Percentiles rank a stretch among this genome's conserved stretches.
Evolutionary conservation across 2,329 filamentous ascomycete species (phyloP).

Genomic region (Lachnellula subtilissima): DNA sequence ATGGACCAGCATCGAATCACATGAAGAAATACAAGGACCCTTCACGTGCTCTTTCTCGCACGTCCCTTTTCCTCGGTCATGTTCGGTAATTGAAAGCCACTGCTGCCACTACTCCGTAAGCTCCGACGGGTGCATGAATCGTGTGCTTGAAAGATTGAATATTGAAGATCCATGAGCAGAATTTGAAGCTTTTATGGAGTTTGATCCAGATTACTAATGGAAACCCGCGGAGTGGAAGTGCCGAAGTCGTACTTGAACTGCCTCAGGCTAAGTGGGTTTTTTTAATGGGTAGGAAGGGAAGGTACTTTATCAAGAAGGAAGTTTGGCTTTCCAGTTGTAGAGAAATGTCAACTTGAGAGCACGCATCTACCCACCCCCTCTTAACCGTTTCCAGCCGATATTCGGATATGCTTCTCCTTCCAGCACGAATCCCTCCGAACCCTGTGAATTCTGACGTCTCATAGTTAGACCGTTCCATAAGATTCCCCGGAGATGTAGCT

Average conservation of each 20-base stretch:
- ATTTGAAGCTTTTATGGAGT: not conserved
- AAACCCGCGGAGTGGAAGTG: too few species aligned
- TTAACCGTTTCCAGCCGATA: conserved; percentile 2
- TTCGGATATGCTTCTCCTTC: not conserved
- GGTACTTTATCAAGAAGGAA: too few species aligned
- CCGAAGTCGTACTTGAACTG: too few species aligned
- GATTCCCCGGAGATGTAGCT: not conserved
- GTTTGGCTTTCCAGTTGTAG: too few species aligned
- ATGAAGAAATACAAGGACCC: too few species aligned
- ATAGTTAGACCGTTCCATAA: not conserved
- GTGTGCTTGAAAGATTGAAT: not conserved
- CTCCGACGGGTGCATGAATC: not conserved
- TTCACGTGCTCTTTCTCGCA: not conserved
- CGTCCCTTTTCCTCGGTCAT: not conserved
- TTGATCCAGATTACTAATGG: too few species aligned
- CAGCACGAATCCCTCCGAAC: not conserved
- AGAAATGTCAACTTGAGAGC: not conserved
- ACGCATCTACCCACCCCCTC: not conserved
- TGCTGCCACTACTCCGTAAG: not conserved
- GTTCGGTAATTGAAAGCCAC: not conserved
- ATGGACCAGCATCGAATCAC: too few species aligned
- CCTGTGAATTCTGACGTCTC: not conserved
- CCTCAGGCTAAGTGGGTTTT: too few species aligned
- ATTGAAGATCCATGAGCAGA: not conserved
- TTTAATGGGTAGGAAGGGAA: too few species aligned